Evolutionary conservation across 352 stramenopile genomes (phyloP), one percentile per base, ranked within the genome.

Genomic region (Achlya hypogyna): DNA sequence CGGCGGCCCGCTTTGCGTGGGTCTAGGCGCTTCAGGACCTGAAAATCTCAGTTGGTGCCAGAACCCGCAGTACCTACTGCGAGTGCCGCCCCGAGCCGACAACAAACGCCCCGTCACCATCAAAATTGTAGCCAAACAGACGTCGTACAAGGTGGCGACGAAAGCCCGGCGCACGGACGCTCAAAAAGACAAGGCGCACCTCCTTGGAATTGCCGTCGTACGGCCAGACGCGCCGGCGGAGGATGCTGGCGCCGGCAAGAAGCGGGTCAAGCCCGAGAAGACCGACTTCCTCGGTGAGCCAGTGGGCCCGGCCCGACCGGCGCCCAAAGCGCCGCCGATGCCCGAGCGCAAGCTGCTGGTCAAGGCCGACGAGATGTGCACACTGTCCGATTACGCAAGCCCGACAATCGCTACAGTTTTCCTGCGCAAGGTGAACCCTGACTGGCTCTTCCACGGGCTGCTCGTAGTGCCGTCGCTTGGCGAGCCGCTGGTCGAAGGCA

Each of bases 11-110:
- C 69, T 96, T 31, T 87, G 69, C 62, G 59, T 63, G 69, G 79
- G 74, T 34, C 72, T 76, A 63, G 76, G 53, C 34, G 69, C 16
- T 2, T 42, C 6, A 0, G 78, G 79, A 4, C 71, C 79, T 5
- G 79, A 87, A 35, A 91, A 91, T 63, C 29, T 79, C 0, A 62
- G 77, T 18, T 92, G 82, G 82, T 89, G 83, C 71, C 87, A 96
- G 65, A 97, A 96, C 53, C 89, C 90, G 10, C 90, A 97, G 74
- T 97, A 93, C 69, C 84, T 86, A 74, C 29, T 96, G 35, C 78
- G 78, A 0, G 16, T 65, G 79, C 25, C 56, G 79, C 49, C 49
- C 25, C 16, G 25, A 35, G 38, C 38, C 69, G 1, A 69, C 66
- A 25, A 6, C 10, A 75, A 72, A 62, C 71, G 78, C 0, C 76